phyloP scores from a whole-genome alignment of 768 basidiomycete genomes.

The Pleurotus ostreatus region DNA sequence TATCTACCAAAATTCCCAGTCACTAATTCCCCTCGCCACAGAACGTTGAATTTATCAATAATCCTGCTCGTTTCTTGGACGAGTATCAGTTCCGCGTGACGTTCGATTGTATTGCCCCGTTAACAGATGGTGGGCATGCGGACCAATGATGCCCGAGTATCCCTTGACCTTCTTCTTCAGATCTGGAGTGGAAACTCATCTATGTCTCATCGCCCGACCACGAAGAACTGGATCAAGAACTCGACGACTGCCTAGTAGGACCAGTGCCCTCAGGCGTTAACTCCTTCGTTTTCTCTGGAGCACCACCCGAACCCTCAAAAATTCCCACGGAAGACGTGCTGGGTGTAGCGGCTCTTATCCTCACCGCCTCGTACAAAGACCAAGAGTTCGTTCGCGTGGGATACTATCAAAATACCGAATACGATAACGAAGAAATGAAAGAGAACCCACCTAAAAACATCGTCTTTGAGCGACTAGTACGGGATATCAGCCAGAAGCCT shows the following conservation, averaged over 20 bases:
- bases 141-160: not conserved
- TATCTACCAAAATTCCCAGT: not conserved
- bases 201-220: constrained; percentile 94
- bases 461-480: constrained; percentile 72
- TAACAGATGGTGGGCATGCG: constrained; percentile 70
- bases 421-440: constrained; percentile 92
- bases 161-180: constrained; percentile 32
- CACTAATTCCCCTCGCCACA: constrained; percentile 19
- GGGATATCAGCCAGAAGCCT: constrained; percentile 89
- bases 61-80: constrained; percentile 89
- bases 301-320: constrained; percentile 75
- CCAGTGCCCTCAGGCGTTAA: constrained; percentile 97
- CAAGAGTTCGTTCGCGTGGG: constrained; percentile 99
- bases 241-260: constrained; percentile 96
- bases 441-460: constrained; percentile 65
- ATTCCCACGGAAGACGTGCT: constrained; percentile 90
- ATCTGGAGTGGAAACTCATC: constrained; percentile 97
- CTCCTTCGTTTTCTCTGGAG: constrained; percentile 93
- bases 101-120: constrained; percentile 91
- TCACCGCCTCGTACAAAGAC: constrained; percentile 93
- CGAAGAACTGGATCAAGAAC: constrained; percentile 91
- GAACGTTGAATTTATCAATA: constrained; percentile 90
- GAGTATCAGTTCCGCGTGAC: constrained; percentile 92
- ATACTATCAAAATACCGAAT: constrained; percentile 99
- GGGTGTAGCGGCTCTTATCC: constrained; percentile 94